Evolutionary conservation across 805 yeast genomes (phyloP).

Genomic region (Sugiyamaella mastotermitis): DNA sequence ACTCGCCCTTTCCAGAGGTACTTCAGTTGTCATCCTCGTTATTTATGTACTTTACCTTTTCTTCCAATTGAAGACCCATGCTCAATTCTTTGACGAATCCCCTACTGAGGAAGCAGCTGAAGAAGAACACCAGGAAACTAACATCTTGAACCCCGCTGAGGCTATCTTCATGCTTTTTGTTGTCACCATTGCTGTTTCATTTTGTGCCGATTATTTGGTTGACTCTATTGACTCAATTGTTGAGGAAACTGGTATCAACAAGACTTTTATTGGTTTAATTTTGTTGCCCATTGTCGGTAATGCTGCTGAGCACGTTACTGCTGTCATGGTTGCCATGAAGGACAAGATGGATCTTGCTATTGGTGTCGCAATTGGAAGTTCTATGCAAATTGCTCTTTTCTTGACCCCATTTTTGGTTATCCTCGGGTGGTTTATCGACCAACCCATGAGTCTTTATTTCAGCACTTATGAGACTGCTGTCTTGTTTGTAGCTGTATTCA

Average conservation of each 20-base stretch:
- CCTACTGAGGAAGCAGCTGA: slow-evolving; percentile 33
- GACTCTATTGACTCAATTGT: slow-evolving; percentile 91
- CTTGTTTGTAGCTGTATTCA: slow-evolving; percentile 80
- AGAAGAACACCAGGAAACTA: slow-evolving; percentile 30
- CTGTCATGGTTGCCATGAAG: slow-evolving; percentile 88
- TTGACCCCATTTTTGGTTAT: slow-evolving; percentile 94
- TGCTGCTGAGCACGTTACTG: slow-evolving; percentile 98
- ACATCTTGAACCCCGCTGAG: slow-evolving; percentile 48
- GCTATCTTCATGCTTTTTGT: slow-evolving; percentile 49
- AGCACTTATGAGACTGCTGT: slow-evolving; percentile 92
- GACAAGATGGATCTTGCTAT: slow-evolving; percentile 97
- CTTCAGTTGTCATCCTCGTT: slow-evolving; percentile 68
- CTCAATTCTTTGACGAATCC: slow-evolving; percentile 58
- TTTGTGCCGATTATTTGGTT: slow-evolving; percentile 90
- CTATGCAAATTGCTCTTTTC: slow-evolving; percentile 90
- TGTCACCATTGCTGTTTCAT: slow-evolving; percentile 73
- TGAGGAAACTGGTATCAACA: slow-evolving; percentile 74
- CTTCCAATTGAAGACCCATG: slow-evolving; percentile 88
- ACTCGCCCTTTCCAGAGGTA: slow-evolving; percentile 75
- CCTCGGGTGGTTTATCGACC: slow-evolving; percentile 85
- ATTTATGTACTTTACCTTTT: slow-evolving; percentile 73
- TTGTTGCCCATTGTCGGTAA: slow-evolving; percentile 96
- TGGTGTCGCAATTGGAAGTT: slow-evolving; percentile 95
- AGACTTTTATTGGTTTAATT: slow-evolving; percentile 91
- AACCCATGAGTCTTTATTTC: slow-evolving; percentile 89